Base-by-base conservation (phyloP, 2,329 filamentous ascomycete species). In the Beauveria varroae region DNA sequence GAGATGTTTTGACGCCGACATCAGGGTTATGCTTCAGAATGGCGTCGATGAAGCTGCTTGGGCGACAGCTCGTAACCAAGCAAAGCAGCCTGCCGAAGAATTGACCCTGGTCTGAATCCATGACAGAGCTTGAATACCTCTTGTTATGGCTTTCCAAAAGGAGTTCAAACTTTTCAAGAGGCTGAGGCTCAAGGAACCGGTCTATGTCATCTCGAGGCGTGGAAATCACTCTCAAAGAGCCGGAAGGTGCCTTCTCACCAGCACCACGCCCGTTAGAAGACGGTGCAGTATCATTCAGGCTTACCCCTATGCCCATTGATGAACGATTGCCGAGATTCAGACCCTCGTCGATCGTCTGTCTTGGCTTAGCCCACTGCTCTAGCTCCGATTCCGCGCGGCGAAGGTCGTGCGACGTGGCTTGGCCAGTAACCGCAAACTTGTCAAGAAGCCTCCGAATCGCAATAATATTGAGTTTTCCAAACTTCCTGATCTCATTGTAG, bases 71-170 rank as follows among this genome's bases (percentile, higher is more conserved):
- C 1, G 59, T 34, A 5, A 57, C 43, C n/a, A 65, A 47, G 44
- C 59, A 24, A 22, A 65, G 55, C 22, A 51, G 58, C 3, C 44
- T 28, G 18, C 58, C 58, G 16, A 55, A 22, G 7, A 61, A 41
- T 1, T n/a, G 44, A n/a, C 18, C 16, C 1, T 53, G 22, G 6
- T 18, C 10, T 2, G 8, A 8, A 2, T 28, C 20, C 1, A 14
- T n/a, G 8, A 20, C 16, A 20, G 18, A 24, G 16, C 20, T 22
- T 0, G 9, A 3, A 2, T 47, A 14, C n/a, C 10, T 44, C 4
- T 16, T 14, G 28, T 1, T 40, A 16, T 0, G 30, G 20, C 2
- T 16, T 26, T 18, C 3, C n/a, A 40, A 14, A 5, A 16, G 22
- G 3, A 6, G 18, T 9, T 40, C 5, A 18, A 57, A 40, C 10